These are phyloP conservation scores for Rubia yunnanensis DNA, from an alignment of 257 asterid species.

Conservation along the genomic window DNA sequence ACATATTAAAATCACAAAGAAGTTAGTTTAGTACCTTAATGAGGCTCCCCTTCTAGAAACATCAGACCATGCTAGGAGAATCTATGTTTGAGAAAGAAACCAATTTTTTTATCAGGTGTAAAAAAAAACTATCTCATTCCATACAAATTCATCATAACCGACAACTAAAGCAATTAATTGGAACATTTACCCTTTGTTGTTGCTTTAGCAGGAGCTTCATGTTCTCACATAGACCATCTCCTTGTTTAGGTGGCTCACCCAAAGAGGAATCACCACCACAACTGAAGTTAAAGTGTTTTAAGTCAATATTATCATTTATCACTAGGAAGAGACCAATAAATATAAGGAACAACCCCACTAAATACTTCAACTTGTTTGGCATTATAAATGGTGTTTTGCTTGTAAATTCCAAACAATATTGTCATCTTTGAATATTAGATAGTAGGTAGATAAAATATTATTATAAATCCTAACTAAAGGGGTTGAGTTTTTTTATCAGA, in stretches of 20 bases:
- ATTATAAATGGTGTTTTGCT: neutral
- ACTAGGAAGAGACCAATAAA: neutral
- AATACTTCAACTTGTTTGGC: neutral
- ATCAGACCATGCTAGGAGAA: conserved; percentile 73
- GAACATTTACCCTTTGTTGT: conserved; percentile 67
- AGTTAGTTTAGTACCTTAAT: conserved; percentile 41
- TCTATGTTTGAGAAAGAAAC: conserved; percentile 27
- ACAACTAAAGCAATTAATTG: conserved; percentile 13
- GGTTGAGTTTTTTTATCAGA: too few species aligned
- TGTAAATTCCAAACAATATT: too few species aligned
- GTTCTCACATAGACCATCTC: conserved; percentile 87
- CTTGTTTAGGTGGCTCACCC: conserved; percentile 77
- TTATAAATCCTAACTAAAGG: neutral
- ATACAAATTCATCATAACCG: conserved; percentile 1
- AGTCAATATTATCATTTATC: neutral
- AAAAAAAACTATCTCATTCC: neutral
- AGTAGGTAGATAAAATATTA: neutral
- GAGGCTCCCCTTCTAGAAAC: conserved; percentile 98
- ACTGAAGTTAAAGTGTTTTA: conserved; percentile 30
- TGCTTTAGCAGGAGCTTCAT: conserved; percentile 92
- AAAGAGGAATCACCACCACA: conserved; percentile 66
- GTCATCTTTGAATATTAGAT: neutral
- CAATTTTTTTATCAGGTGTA: neutral
- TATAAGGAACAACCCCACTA: neutral
- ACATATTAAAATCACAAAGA: neutral